Evolutionary conservation across 2,329 filamentous ascomycete genomes (phyloP).

Genomic region (Nemania sp.): DNA sequence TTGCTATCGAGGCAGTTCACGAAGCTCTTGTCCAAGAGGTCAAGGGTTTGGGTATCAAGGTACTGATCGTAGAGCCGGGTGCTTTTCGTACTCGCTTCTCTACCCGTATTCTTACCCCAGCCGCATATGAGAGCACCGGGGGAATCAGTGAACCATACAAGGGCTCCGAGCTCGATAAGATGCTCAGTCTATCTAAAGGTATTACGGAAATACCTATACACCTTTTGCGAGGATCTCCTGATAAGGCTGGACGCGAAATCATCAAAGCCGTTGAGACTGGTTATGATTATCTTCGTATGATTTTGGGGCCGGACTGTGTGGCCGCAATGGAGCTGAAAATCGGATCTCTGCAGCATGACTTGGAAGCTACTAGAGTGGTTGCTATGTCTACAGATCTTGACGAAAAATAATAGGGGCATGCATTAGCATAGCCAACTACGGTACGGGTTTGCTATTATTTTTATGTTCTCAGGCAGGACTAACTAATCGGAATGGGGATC

Average conservation of each 20-base stretch:
- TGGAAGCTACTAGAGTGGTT: constrained; percentile 25
- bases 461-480: too few relatives aligned
- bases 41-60: constrained; percentile 31
- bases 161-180: constrained; percentile 32
- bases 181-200: constrained; percentile 24
- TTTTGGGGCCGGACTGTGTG: constrained; percentile 37
- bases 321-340: constrained; percentile 33
- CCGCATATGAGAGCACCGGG: constrained; percentile 22
- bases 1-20: constrained; percentile 38
- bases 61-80: constrained; percentile 39
- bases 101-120: constrained; percentile 23
- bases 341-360: constrained; percentile 17
- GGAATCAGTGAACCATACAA: constrained; percentile 33
- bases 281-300: constrained; percentile 41
- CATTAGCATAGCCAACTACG: not conserved
- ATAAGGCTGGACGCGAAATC: constrained; percentile 39
- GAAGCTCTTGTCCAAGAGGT: constrained; percentile 38
- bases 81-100: constrained; percentile 38
- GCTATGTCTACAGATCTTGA: constrained; percentile 29
- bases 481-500: too few relatives aligned
- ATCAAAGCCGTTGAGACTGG: constrained; percentile 35
- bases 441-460: too few relatives aligned
- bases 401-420: constrained; percentile 3
- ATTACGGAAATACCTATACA: constrained; percentile 12
- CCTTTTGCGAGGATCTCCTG: constrained; percentile 29